phyloP scores from a whole-genome alignment of 352 stramenopile species.

The Globisporangium irregulare region DNA sequence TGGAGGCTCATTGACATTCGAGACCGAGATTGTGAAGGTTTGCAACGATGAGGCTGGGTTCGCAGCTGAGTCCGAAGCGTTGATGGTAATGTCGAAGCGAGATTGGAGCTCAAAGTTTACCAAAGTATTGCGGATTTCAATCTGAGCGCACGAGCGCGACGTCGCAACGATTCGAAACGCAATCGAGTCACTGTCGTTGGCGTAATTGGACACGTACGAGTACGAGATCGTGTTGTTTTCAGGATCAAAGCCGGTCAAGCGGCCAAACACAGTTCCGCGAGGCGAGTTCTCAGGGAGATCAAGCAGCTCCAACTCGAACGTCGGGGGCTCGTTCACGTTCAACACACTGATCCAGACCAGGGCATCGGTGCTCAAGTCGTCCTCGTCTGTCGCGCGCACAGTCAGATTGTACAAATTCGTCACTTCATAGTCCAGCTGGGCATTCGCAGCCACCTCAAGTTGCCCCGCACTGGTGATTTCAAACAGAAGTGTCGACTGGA shows the following conservation, averaged over 20 bases:
- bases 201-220: conserved; percentile 28
- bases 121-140: conserved; percentile 36
- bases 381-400: conserved; percentile 24
- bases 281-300: conserved; percentile 38
- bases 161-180: conserved; percentile 40
- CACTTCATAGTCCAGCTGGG: conserved; percentile 19
- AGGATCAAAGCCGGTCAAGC: conserved; percentile 37
- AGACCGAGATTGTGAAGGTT: conserved; percentile 16
- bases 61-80: conserved; percentile 29
- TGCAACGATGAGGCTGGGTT: conserved; percentile 22
- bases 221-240: conserved; percentile 51
- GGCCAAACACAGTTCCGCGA: conserved; percentile 37
- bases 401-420: conserved; percentile 14
- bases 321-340: conserved; percentile 35
- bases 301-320: conserved; percentile 12
- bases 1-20: conserved; percentile 33
- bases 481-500: conserved; percentile 7
- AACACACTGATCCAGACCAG: conserved; percentile 22
- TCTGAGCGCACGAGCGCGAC: conserved; percentile 31
- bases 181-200: conserved; percentile 15
- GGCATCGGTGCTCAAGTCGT: conserved; percentile 15
- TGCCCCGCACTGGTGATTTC: conserved; percentile 11
- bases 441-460: conserved; percentile 3
- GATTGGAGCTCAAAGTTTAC: conserved; percentile 40
- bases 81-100: conserved; percentile 36